A percentile compares a stretch with the other conserved stretches of the same genome.
Conservation (phyloP, 1,139 yeast genomes). For the Saccharomyces hybrid region DNA sequence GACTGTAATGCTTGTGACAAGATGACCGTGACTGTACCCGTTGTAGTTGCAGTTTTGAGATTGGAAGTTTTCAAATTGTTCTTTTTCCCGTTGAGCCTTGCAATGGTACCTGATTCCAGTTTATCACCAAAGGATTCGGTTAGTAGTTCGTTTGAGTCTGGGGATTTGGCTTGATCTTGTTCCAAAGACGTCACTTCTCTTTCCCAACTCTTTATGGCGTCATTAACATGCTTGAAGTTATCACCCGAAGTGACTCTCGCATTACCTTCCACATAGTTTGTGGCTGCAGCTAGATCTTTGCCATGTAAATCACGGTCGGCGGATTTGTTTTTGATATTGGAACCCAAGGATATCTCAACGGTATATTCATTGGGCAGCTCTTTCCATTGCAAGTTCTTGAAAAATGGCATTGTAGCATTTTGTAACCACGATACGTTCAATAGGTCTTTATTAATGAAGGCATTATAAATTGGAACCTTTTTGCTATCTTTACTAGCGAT, state of each 20-base stretch:
- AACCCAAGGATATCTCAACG: conserved; percentile 18
- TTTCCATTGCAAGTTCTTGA: conserved; percentile 55
- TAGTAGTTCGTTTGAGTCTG: conserved; percentile 19
- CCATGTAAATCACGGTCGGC: conserved; percentile 42
- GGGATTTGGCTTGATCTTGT: background rate
- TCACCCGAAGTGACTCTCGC: conserved; percentile 61
- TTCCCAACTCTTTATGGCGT: conserved; percentile 37
- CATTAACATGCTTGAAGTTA: conserved; percentile 48
- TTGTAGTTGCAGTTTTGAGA: conserved; percentile 31
- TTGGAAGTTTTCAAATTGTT: conserved; percentile 9
- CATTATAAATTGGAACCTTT: conserved; percentile 36
- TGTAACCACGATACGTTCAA: conserved; percentile 65
- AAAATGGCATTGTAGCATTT: conserved; percentile 55
- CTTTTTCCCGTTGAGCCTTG: conserved; percentile 10
- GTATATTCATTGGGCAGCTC: conserved; percentile 30
- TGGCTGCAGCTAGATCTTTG: conserved; percentile 65
- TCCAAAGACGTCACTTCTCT: conserved; percentile 31
- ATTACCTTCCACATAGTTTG: conserved; percentile 60
- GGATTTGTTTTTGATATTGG: conserved; percentile 31
- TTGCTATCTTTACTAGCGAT: conserved; percentile 35
- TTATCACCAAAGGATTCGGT: conserved; percentile 56
- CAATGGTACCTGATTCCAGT: conserved; percentile 27
- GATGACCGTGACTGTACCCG: conserved; percentile 60
- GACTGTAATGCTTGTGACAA: conserved; percentile 65
- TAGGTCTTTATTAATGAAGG: conserved; percentile 37